These are phyloP conservation scores for Immersiella caudata DNA, from an alignment of 495 filamentous ascomycete species.

Conservation along the genomic window DNA sequence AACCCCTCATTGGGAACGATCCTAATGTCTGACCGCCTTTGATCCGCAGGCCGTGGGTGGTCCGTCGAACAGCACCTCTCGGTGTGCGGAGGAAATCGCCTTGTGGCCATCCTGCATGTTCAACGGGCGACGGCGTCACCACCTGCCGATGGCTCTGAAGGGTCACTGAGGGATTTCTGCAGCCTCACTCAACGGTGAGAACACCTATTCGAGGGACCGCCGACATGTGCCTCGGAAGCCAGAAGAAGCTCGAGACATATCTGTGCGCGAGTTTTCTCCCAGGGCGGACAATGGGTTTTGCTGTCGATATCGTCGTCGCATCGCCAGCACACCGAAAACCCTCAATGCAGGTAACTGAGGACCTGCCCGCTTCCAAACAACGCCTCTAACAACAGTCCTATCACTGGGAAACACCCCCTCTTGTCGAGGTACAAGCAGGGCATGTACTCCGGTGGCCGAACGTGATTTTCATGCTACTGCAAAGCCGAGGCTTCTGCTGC, in stretches of 20 bases:
- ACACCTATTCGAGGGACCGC: conserved; percentile 6
- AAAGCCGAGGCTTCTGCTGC: background rate
- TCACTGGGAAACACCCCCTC: background rate
- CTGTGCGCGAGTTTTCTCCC: conserved; percentile 1
- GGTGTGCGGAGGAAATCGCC: background rate
- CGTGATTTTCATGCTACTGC: conserved; percentile 12
- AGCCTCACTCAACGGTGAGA: conserved; percentile 12
- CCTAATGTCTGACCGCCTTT: background rate
- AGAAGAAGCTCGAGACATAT: background rate
- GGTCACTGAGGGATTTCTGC: conserved; percentile 17
- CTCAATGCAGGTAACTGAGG: background rate
- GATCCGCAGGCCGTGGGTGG: background rate
- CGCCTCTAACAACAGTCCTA: background rate
- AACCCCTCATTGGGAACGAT: background rate
- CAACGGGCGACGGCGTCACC: conserved; percentile 14
- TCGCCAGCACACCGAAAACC: background rate
- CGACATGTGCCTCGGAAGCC: background rate
- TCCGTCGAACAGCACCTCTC: background rate
- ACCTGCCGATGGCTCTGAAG: background rate
- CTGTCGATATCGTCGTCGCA: background rate
- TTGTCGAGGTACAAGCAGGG: conserved; percentile 3
- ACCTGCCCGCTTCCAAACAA: background rate
- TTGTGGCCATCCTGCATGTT: conserved; percentile 1
- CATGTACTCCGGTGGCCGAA: conserved; percentile 10
- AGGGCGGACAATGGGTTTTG: background rate